Evolutionary conservation across 371 early-diverging fungal genomes (phyloP), one percentile per base, ranked within the genome.

Genomic region (Nosema muscidifuracis): DNA sequence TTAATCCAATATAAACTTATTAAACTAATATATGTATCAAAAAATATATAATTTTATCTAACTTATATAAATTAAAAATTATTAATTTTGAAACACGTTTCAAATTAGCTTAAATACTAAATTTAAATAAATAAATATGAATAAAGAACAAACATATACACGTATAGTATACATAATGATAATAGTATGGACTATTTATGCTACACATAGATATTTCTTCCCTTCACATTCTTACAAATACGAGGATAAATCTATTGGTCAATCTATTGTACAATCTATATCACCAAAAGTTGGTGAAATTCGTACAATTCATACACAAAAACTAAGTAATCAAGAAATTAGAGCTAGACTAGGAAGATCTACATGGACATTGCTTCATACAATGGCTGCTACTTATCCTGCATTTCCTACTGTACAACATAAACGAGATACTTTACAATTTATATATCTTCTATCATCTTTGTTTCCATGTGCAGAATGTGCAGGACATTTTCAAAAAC

Each of bases 321-420:
- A 69, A 51, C n/a, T 63, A 43, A 71, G 30, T 2, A 77, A 77
- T 42, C 1, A 88, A 82, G 12, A 87, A 85, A 77, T 89, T 85
- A 91, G 90, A 78, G 83, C 85, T 62, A 87, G 87, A 55, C 88
- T 98, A 15, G 98, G 97, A 33, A 83, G 88, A 30, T 85, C 90
- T 1, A 91, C 95, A 0, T 97, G 98, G 98, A 92, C 93, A 1
- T 89, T 95, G 71, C 83, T 97, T 43, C 98, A 97, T 82, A 94
- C 95, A 0, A 90, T 94, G 86, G 94, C 94, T 12, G 92, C 95
- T 0, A 92, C 93, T 82, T 97, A 93, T 80, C 96, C 98, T 0
- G 89, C 90, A 18, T 79, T 83, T 15, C 93, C 98, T 0, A 87
- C 89, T 0, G 72, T 80, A 0, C 80, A 84, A 43, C 89, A 95